Evolutionary conservation across 257 asterid genomes (phyloP), one percentile per base, ranked within the genome.

Genomic region (Petrea volubilis): DNA sequence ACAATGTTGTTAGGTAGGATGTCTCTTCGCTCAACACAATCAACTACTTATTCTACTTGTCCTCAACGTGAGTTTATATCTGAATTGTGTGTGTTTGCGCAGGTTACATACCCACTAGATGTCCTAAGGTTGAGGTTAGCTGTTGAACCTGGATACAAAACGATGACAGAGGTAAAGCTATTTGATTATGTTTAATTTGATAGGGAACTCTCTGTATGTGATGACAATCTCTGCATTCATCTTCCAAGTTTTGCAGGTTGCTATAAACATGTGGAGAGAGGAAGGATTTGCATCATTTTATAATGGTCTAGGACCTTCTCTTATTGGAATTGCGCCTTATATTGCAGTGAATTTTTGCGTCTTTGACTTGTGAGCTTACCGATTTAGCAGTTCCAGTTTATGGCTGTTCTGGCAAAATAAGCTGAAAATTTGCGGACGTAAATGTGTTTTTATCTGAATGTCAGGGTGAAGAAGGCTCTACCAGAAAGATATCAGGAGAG

Each of bases 271-370:
- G 96, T 64, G 90, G 83, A 89, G 84, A 81, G 98, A 91, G 82
- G 99, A 94, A 87, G 98, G 98, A 68, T 57, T 86, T 60, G 84
- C 84, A 40, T 91, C 98, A 24, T 91, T 94, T 64, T 91, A 89
- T 79, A 88, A 81, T 60, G 99, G 99, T 76, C 86, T 94, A 58
- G 98, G 99, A 65, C 96, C 99, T 75, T 85, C 98, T 59, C 95
- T 94, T 74, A 90, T 94, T 73, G 97, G 98, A 77, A 91, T 94
- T 46, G 98, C 98, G 8, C 98, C 97, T 72, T 94, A 91, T 38
- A 89, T 91, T 67, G 99, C 97, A 17, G 95, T 94, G 74, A 94
- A 91, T 77, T 91, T 94, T 83, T 94, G 99, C 51, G 95, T 92
- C 78, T 94, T 94, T 81, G 96, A 94, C 92, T 83, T 94, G 98